Evolutionary conservation across 495 filamentous ascomycete genomes (phyloP), one percentile per base, ranked within the genome.

Genomic region (Talaromyces trachyspermus): DNA sequence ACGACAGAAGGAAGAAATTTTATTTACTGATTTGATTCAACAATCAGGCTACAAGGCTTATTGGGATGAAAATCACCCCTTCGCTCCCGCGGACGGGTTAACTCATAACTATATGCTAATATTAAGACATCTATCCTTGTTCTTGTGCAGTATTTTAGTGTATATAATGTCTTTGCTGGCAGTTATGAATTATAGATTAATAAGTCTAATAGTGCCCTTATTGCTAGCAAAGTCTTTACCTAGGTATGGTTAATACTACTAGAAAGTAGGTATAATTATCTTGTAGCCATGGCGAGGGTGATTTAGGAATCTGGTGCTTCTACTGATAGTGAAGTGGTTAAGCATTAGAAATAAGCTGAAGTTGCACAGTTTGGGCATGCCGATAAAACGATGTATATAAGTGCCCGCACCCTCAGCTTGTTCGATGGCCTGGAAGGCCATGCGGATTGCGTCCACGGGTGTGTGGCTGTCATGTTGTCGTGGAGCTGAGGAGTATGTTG

Each of bases 321-420:
- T 81, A 20, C 78, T 75, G 55, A 89, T 79, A 35, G 74, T 79
- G 74, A 95, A 95, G 68, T 96, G 88, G 63, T 98, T 92, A 19
- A 96, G 86, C 91, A 98, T 95, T 11, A 98, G 76, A 72, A 98
- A 98, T 9, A 92, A 92, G 15, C 79, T 84, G 71, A 98, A 85
- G 68, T 95, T 88, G 58, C 84, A 78, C 4, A 96, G 76, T 50
- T 85, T 77, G 5, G 85, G 73, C 2, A 86, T 94, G 42, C 91
- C 91, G 58, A 98, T 88, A 22, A 86, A 89, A 51, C 91, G 83
- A 29, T 92, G 80, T 2, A 97, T 90, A 32, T 84, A 74, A 0
- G 91, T 91, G 29, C 91, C 91, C 3, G 85, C 89, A 43, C 91
- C 91, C 64, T 97, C 91, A 40, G 86, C 70, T 67, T 94, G 88